Base-by-base conservation (phyloP, 257 asterid species). In the Verbascum thapsus region DNA sequence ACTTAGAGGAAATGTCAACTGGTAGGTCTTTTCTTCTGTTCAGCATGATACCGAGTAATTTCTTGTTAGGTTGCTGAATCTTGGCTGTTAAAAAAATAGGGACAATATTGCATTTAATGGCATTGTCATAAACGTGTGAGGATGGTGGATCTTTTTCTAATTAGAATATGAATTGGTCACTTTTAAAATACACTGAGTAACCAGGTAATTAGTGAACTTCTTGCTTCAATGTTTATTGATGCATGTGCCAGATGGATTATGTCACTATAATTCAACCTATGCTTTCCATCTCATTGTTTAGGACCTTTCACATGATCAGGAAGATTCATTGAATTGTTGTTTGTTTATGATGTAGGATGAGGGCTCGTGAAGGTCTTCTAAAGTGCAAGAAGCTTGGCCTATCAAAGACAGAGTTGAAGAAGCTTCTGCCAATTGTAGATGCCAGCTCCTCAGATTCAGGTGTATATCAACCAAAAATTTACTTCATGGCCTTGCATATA, bases 371-470 rank as follows among this genome's bases (percentile, higher is more conserved):
- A 72, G 99, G 99, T 71, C 99, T 94, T 74, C 83, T 94, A 22
- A 90, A 90, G 59, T 94, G 99, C 80, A 90, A 84, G 79, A 89
- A 85, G 80, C 88, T 94, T 53, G 96, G 96, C 75, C 79, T 94
- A 37, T 94, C 99, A 16, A 84, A 85, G 85, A 20, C 83, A 0
- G 98, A 94, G 79, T 71, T 94, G 98, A 94, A 84, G 81, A 94
- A 94, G 74, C 86, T 94, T 70, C 83, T 94, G 57, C 99, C 99
- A 51, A 90, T 94, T 59, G 97, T 94, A 44, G 99, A 94, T 84
- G 97, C 95, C 66, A 90, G 98, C 75, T 94, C 99, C 18, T 94
- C 99, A 3, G 99, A 94, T 64, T 90, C 99, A 85, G 99, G 99
- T 77, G 10, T 45, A 13, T 22, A 32, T 41, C 43, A 12, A 58